Base-by-base conservation (phyloP, 768 basidiomycete genomes). In the Mycena crocata region DNA sequence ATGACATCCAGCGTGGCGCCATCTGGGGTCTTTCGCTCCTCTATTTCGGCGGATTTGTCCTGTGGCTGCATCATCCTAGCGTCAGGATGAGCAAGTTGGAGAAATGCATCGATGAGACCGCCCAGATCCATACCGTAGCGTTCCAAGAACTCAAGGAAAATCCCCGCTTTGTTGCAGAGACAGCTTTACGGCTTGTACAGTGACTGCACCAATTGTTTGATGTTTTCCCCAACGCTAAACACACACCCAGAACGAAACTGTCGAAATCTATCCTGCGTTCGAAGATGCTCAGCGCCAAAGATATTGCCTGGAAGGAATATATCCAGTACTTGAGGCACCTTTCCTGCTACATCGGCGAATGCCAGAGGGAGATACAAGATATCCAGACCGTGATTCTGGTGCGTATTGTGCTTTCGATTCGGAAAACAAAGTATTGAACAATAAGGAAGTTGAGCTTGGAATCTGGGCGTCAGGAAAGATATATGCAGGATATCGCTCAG, bases 181-280 rank as follows among this genome's bases (percentile, higher is more conserved):
- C 24, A 32, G 44, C 48, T 51, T 44, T 57, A 48, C 40, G 40
- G 56, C n/a, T 64, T 5, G 51, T 37, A 31, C 55, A 51, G 63
- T 64, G 23, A 64, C 55, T 39, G 3, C 1, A 21, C 23, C 28
- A n/a, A n/a, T n/a, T n/a, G n/a, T n/a, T 23, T 48, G 17, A 30
- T 12, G 32, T 7, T 3, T 24, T 24, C 14, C 14, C 28, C n/a
- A 26, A n/a, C 10, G 35, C 23, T 45, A 2, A 23, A 21, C 17
- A 39, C 32, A 14, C 19, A 37, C 15, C 7, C 31, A 64, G 63
- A 24, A 12, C 58, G 9, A 51, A 52, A 46, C 30, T 64, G 9
- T 34, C 46, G 24, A 56, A 57, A 24, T 64, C 63, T 19, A 30
- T 44, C 40, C 37, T 64, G n/a, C 63, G 63, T 8, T 49, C 63